Evolutionary conservation across 768 basidiomycete species (phyloP).

Genomic region (Guyanaporus albipodus): DNA sequence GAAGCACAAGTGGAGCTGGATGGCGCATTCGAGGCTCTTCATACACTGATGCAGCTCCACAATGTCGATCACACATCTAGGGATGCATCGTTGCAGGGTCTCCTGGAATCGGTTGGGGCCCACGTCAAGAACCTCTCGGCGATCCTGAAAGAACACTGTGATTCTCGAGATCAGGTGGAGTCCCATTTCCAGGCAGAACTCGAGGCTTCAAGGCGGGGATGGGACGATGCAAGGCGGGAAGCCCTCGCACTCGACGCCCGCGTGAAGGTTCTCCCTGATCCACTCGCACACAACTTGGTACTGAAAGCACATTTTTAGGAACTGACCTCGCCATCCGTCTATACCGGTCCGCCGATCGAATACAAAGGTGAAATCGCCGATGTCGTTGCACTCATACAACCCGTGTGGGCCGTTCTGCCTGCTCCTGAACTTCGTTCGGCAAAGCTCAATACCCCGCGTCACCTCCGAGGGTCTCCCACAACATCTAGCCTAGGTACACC

Average conservation of each 20-base stretch:
- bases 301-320: conserved; percentile 19
- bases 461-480: conserved; percentile 47
- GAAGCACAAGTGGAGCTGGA: conserved; percentile 49
- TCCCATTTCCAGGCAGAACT: conserved; percentile 55
- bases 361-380: conserved; percentile 46
- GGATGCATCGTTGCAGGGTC: conserved; percentile 46
- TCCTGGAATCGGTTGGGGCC: conserved; percentile 45
- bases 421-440: conserved; percentile 78
- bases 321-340: conserved; percentile 19
- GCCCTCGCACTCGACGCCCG: conserved; percentile 36
- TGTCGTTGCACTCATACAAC: conserved; percentile 59
- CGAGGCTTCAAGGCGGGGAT: conserved; percentile 49
- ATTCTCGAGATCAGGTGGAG: conserved; percentile 43
- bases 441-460: conserved; percentile 48
- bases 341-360: conserved; percentile 28
- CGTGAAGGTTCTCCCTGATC: conserved; percentile 31
- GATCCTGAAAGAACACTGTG: conserved; percentile 40
- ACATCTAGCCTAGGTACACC: conserved; percentile 32
- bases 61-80: conserved; percentile 48
- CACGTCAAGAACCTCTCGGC: conserved; percentile 50
- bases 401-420: conserved; percentile 80
- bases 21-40: conserved; percentile 44
- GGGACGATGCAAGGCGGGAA: conserved; percentile 47
- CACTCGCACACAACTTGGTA: neutral
- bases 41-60: conserved; percentile 51